These are phyloP conservation scores for Oxyria digyna DNA, from an alignment of 148 eudicot genomes.

Conservation along the genomic window DNA sequence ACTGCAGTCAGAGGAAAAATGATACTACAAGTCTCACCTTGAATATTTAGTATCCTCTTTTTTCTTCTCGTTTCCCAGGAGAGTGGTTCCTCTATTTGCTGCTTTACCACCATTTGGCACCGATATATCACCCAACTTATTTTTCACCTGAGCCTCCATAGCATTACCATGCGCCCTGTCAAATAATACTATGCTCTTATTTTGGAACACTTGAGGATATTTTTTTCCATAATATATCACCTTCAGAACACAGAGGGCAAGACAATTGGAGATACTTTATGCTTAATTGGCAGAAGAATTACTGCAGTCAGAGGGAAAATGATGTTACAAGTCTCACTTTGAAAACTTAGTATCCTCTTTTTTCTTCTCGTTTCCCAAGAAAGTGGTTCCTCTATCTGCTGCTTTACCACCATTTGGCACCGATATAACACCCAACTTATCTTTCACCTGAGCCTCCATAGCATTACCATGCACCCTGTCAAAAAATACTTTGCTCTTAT, in stretches of 20 bases:
- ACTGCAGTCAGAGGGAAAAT: no score
- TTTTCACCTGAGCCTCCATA: slow-evolving; percentile 15
- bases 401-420: slow-evolving; percentile 17
- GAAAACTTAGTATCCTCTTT: slow-evolving; percentile 19
- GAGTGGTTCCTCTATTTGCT: slow-evolving; percentile 14
- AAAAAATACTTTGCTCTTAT: background rate
- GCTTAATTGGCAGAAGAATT: no score
- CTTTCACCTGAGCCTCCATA: slow-evolving; percentile 15
- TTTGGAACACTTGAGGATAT: background rate
- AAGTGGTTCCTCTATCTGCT: slow-evolving; percentile 14
- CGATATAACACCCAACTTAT: slow-evolving; percentile 16
- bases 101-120: slow-evolving; percentile 17
- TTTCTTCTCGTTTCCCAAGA: slow-evolving; percentile 22
- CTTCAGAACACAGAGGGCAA: background rate
- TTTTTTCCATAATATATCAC: background rate
- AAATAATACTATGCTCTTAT: background rate
- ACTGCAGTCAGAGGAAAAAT: background rate
- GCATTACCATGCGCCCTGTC: slow-evolving; percentile 2
- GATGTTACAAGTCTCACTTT: slow-evolving; percentile 30
- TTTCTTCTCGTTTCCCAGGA: slow-evolving; percentile 22
- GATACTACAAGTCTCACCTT: slow-evolving; percentile 26
- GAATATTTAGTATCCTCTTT: slow-evolving; percentile 19
- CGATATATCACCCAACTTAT: slow-evolving; percentile 16
- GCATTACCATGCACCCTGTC: slow-evolving; percentile 2
- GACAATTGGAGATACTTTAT: no score